Evolutionary conservation across 306 rosid species (phyloP).

Genomic region (Rosa rugosa): DNA sequence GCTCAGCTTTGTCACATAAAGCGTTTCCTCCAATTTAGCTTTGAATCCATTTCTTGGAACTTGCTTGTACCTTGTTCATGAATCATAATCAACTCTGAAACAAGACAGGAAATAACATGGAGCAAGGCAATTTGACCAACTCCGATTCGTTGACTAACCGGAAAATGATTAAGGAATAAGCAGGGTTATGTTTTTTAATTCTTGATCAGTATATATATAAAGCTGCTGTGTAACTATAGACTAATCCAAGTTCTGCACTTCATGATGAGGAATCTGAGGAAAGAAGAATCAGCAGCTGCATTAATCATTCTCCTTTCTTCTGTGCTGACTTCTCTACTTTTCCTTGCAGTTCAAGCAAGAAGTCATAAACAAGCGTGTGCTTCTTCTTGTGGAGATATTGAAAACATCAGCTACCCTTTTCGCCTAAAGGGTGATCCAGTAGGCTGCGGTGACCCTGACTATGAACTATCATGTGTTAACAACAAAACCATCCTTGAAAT

Average conservation of each 20-base stretch:
- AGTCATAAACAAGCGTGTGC: background rate
- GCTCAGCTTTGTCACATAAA: background rate
- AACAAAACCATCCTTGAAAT: constrained; percentile 16
- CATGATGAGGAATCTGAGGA: background rate
- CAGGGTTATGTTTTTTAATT: background rate
- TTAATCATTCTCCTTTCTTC: background rate
- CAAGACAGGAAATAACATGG: background rate
- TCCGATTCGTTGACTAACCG: background rate
- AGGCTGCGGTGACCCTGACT: constrained; percentile 19
- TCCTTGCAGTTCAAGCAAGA: background rate
- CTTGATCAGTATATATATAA: background rate
- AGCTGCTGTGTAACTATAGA: background rate
- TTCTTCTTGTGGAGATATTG: constrained; percentile 11
- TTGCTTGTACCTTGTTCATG: background rate
- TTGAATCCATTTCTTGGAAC: background rate
- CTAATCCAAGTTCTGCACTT: background rate
- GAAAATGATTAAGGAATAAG: background rate
- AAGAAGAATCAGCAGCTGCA: background rate
- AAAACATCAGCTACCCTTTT: constrained; percentile 27
- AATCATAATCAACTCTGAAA: background rate
- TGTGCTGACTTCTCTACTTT: background rate
- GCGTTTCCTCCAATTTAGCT: background rate
- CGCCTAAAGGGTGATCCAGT: constrained; percentile 14
- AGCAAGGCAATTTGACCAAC: background rate
- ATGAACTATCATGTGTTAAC: constrained; percentile 18